phyloP scores from a whole-genome alignment of 345 rosid species.

The Aegle marmelos region DNA sequence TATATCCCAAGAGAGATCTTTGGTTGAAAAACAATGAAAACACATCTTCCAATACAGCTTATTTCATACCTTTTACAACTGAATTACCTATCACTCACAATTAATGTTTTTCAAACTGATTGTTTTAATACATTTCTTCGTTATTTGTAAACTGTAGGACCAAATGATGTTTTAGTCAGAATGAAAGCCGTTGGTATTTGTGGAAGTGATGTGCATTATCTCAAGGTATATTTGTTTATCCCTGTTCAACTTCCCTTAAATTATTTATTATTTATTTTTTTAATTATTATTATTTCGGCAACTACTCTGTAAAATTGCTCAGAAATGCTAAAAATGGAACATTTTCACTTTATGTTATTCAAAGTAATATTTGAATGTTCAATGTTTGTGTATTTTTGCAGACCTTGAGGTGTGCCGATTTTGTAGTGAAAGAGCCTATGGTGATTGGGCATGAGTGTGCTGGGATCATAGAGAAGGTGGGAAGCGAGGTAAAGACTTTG shows the following conservation, averaged over 20 bases:
- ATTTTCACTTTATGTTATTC: neutral
- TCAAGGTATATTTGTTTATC: conserved; percentile 46
- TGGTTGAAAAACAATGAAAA: no score
- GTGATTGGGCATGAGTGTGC: conserved; percentile 96
- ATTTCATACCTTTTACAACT: no score
- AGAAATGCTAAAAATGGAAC: neutral
- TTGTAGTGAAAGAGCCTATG: conserved; percentile 91
- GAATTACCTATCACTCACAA: no score
- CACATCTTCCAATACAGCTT: no score
- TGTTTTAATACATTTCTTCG: neutral
- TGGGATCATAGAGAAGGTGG: conserved; percentile 84
- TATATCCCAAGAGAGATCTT: no score
- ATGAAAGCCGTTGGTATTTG: conserved; percentile 93
- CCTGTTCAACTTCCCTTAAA: neutral
- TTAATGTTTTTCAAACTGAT: neutral
- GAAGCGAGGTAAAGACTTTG: conserved; percentile 64
- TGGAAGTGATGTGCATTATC: conserved; percentile 94
- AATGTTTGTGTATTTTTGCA: conserved; percentile 14
- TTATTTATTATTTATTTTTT: neutral
- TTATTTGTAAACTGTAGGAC: conserved; percentile 37
- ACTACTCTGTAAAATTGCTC: neutral
- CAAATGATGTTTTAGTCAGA: conserved; percentile 72
- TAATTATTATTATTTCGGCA: neutral
- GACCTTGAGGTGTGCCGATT: conserved; percentile 78
- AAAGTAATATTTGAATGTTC: neutral